Evolutionary conservation across 306 rosid species (phyloP).

Genomic region (Vigna trinervia): DNA sequence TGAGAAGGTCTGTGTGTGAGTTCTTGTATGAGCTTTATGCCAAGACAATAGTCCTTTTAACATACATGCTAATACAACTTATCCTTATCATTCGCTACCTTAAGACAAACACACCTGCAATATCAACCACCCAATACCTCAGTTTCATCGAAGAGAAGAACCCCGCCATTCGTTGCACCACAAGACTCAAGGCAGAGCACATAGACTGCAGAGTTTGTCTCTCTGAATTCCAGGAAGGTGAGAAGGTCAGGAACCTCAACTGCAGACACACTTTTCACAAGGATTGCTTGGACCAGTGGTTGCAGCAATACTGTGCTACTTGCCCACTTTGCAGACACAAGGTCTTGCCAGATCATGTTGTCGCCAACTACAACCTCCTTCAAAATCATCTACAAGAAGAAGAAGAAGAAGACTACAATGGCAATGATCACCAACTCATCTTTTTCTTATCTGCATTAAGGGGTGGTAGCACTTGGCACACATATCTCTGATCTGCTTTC

Average conservation of each 20-base stretch:
- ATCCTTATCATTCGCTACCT: slow-evolving; percentile 52
- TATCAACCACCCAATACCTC: slow-evolving; percentile 70
- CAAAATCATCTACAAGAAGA: slow-evolving; percentile 66
- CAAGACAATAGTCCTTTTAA: slow-evolving; percentile 60
- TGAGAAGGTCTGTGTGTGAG: slow-evolving; percentile 67
- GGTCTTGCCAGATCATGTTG: slow-evolving; percentile 77
- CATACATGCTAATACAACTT: slow-evolving; percentile 64
- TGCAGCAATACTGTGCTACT: slow-evolving; percentile 72
- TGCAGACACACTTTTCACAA: slow-evolving; percentile 84
- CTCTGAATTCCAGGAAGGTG: slow-evolving; percentile 79
- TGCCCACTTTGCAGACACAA: slow-evolving; percentile 90
- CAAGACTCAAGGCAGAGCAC: slow-evolving; percentile 13
- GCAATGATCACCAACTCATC: slow-evolving; percentile 62
- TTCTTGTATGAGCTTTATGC: slow-evolving; percentile 64
- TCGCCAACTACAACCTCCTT: slow-evolving; percentile 56
- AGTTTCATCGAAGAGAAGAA: slow-evolving; percentile 72
- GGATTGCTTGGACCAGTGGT: slow-evolving; percentile 88
- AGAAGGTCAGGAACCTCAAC: slow-evolving; percentile 64
- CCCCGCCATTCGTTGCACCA: slow-evolving; percentile 61
- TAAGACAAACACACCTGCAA: slow-evolving; percentile 49
- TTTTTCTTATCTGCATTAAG: slow-evolving; percentile 67
- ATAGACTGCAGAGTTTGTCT: slow-evolving; percentile 82
- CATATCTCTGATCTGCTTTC: slow-evolving; percentile 52
- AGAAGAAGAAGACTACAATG: slow-evolving; percentile 59
- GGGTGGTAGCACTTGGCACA: slow-evolving; percentile 54